phyloP scores from a whole-genome alignment of 441 rosid genomes.

The Biscutella auriculata region DNA sequence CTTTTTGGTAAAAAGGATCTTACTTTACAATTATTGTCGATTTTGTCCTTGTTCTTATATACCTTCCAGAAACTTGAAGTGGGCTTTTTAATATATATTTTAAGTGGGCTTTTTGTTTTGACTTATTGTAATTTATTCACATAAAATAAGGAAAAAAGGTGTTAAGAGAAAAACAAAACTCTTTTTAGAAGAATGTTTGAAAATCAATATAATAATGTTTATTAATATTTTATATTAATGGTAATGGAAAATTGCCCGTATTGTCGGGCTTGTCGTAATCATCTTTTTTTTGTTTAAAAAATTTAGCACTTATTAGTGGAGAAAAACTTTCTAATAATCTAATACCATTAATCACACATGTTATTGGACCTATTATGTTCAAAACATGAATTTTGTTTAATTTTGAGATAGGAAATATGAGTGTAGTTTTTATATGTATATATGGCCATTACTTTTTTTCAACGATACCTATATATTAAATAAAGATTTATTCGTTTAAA shows the following conservation, averaged over 20 bases:
- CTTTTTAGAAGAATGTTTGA: not conserved
- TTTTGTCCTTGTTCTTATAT: conserved; percentile 9
- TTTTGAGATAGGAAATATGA: no score
- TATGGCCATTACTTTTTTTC: no score
- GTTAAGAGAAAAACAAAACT: not conserved
- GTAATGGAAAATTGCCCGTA: conserved; percentile 8
- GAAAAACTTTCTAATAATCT: no score
- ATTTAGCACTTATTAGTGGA: no score
- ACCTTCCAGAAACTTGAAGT: conserved; percentile 15
- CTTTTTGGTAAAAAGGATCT: conserved; percentile 2
- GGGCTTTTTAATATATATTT: conserved; percentile 10
- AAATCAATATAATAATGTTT: not conserved
- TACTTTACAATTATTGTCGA: not conserved
- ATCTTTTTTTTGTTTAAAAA: not conserved
- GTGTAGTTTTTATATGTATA: no score
- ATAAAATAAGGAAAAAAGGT: not conserved
- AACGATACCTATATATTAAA: no score
- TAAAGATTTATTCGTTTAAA: no score
- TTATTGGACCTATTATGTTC: no score
- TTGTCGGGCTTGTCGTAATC: conserved; percentile 13
- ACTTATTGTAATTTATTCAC: conserved; percentile 9
- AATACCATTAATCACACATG: no score
- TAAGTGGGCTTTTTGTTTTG: conserved; percentile 20
- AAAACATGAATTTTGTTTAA: no score
- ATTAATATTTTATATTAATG: not conserved